phyloP scores from a whole-genome alignment of 345 rosid species.

The Eucalyptus polyanthemos region DNA sequence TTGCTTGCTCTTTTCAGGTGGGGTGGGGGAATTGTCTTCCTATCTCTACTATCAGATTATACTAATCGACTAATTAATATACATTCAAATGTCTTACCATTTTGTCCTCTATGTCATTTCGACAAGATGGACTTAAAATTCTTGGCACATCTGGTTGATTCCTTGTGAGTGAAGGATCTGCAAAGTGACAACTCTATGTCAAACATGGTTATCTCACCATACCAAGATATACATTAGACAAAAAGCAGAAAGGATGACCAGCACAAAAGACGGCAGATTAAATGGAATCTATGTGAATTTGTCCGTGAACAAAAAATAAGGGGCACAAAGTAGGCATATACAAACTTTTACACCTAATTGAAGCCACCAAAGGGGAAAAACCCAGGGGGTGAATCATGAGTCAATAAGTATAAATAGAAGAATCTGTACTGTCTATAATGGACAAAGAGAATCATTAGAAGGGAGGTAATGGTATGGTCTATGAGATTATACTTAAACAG shows the following conservation, averaged over 20 bases:
- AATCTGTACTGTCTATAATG: neutral
- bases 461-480: neutral
- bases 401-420: neutral
- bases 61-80: neutral
- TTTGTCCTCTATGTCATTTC: slow-evolving; percentile 51
- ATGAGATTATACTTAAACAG: neutral
- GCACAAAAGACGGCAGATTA: neutral
- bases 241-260: neutral
- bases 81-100: slow-evolving; percentile 10
- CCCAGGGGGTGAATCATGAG: neutral
- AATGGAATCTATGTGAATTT: neutral
- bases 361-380: neutral
- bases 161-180: slow-evolving; percentile 52
- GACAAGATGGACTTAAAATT: slow-evolving; percentile 26
- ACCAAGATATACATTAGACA: neutral
- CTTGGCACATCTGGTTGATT: slow-evolving; percentile 58
- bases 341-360: neutral
- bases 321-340: neutral
- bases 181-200: neutral
- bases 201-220: neutral
- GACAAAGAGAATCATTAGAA: neutral
- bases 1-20: neutral
- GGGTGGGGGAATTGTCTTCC: neutral
- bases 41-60: neutral
- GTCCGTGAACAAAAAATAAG: neutral